A percentile compares a stretch with the other conserved stretches of the same genome.
These are phyloP conservation scores for Colletotrichum sp. DNA, from an alignment of 2,329 filamentous ascomycete species.

Conservation along the genomic window DNA sequence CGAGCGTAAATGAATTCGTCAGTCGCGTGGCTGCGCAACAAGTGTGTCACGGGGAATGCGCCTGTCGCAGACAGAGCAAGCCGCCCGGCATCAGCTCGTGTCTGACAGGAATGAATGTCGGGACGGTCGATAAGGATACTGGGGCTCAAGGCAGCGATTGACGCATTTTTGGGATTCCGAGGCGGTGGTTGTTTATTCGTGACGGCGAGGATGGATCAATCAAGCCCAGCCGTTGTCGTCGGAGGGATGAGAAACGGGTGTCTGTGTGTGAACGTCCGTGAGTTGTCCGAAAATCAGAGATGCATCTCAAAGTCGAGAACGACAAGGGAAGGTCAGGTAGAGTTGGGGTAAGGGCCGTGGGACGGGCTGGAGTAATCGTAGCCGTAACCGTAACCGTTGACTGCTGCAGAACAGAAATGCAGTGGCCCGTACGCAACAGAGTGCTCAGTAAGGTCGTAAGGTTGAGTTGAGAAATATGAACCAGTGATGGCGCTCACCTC, in stretches of 20 bases:
- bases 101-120: not conserved
- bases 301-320: conserved; percentile 7
- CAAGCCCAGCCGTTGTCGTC: not conserved
- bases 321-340: not conserved
- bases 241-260: not conserved
- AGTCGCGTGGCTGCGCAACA: conserved; percentile 22
- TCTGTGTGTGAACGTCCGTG: conserved; percentile 20
- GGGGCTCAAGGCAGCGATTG: not conserved
- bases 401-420: not conserved
- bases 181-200: not conserved
- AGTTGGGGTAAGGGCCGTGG: not conserved
- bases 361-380: not conserved
- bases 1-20: conserved; percentile 12
- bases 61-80: conserved; percentile 16
- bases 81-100: conserved; percentile 7
- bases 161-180: not conserved
- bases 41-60: conserved; percentile 21
- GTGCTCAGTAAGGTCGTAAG: not conserved
- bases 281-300: conserved; percentile 7
- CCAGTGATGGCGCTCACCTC: not conserved
- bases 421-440: not conserved
- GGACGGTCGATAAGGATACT: not conserved
- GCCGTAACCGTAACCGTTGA: not conserved
- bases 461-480: not conserved
- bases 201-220: not conserved